These are phyloP conservation scores for Penicillium hesseltinei DNA, from an alignment of 2,329 filamentous ascomycete species.

Conservation along the genomic window DNA sequence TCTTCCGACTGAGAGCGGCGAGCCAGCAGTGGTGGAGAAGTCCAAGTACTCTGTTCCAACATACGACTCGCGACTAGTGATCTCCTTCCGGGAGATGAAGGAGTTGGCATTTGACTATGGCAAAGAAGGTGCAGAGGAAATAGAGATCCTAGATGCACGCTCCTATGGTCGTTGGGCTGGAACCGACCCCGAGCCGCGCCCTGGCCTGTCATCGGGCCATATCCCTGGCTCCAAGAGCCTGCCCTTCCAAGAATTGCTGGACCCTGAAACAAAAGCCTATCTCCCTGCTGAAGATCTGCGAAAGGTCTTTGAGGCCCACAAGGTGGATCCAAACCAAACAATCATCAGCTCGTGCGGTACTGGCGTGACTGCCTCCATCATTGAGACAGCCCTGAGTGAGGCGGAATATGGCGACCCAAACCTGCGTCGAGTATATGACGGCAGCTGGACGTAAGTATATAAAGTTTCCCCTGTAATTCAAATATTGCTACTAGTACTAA, in stretches of 20 bases:
- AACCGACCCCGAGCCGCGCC: slow-evolving; percentile 78
- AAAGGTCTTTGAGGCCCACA: slow-evolving; percentile 74
- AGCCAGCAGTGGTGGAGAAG: slow-evolving; percentile 38
- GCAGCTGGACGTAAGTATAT: slow-evolving; percentile 87
- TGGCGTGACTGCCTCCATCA: slow-evolving; percentile 86
- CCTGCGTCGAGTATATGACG: slow-evolving; percentile 80
- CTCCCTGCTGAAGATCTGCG: slow-evolving; percentile 69
- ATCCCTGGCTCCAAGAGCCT: slow-evolving; percentile 85
- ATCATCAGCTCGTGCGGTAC: slow-evolving; percentile 90
- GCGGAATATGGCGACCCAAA: slow-evolving; percentile 69
- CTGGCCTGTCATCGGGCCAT: slow-evolving; percentile 83
- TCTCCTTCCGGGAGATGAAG: slow-evolving; percentile 77
- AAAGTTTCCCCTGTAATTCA: background rate
- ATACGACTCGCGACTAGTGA: slow-evolving; percentile 65
- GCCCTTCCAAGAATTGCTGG: slow-evolving; percentile 75
- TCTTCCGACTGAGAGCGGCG: slow-evolving; percentile 75
- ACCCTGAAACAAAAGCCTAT: slow-evolving; percentile 78
- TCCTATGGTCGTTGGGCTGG: slow-evolving; percentile 78
- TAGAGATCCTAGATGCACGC: slow-evolving; percentile 88
- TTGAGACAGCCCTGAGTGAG: slow-evolving; percentile 81
- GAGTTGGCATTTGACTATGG: slow-evolving; percentile 72
- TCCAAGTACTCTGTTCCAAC: slow-evolving; percentile 52
- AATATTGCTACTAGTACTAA: slow-evolving; percentile 2
- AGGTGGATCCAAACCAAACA: slow-evolving; percentile 73
- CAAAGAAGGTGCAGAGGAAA: slow-evolving; percentile 77